phyloP scores from a whole-genome alignment of 805 yeast genomes.

The Nakazawaea laoshanensis region DNA sequence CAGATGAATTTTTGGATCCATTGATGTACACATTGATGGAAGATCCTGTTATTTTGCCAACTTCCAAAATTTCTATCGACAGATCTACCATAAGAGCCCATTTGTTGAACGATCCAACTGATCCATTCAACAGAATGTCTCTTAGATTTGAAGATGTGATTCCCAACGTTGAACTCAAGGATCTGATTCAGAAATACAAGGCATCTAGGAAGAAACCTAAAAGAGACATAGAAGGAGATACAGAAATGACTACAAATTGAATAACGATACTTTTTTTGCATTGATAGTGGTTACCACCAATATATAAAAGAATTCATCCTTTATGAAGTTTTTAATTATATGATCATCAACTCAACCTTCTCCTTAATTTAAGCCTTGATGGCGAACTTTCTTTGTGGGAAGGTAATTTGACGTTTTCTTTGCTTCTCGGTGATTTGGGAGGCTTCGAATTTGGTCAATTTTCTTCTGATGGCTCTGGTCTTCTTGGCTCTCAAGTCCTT shows the following conservation, averaged over 20 bases:
- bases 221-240: slow-evolving; percentile 11
- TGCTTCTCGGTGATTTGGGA: slow-evolving; percentile 77
- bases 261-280: no score
- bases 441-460: slow-evolving; percentile 83
- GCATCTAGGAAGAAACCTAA: slow-evolving; percentile 26
- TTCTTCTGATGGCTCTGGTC: slow-evolving; percentile 99
- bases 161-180: slow-evolving; percentile 65
- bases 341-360: no score
- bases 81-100: slow-evolving; percentile 90
- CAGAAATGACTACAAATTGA: neutral
- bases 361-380: slow-evolving; percentile 97
- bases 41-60: slow-evolving; percentile 92
- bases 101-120: slow-evolving; percentile 88
- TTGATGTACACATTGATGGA: slow-evolving; percentile 93
- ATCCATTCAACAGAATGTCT: slow-evolving; percentile 94
- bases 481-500: slow-evolving; percentile 99
- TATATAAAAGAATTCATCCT: no score
- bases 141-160: slow-evolving; percentile 80
- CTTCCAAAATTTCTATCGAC: slow-evolving; percentile 79
- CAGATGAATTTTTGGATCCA: slow-evolving; percentile 96
- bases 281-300: no score
- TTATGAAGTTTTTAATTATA: no score
- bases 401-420: slow-evolving; percentile 86
- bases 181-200: slow-evolving; percentile 53
- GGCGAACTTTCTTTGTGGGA: slow-evolving; percentile 98